phyloP scores from a whole-genome alignment of 1,284 basidiomycete genomes.

The Ceratobasidium sp. region DNA sequence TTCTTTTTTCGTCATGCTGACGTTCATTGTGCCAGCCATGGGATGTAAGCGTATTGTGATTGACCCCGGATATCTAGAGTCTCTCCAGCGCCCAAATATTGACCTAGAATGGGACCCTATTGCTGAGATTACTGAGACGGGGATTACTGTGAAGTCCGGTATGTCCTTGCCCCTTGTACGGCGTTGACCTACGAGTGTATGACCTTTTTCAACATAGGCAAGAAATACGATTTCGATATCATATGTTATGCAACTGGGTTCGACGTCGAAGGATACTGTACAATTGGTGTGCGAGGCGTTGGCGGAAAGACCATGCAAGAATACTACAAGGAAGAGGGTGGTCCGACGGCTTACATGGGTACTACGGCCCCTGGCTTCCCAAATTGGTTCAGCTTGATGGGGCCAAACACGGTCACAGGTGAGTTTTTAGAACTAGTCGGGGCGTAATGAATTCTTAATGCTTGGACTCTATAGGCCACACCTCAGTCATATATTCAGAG shows the following conservation, averaged over 20 bases:
- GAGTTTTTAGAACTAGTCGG: not conserved
- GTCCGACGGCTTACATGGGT: conserved; percentile 65
- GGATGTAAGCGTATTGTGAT: conserved; percentile 71
- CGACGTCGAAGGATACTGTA: conserved; percentile 36
- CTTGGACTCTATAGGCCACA: not conserved
- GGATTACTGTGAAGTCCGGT: conserved; percentile 61
- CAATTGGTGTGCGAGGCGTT: conserved; percentile 1
- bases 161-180: not conserved
- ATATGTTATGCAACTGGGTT: conserved; percentile 48
- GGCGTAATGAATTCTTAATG: not conserved
- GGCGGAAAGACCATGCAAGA: conserved; percentile 59
- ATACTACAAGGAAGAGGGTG: conserved; percentile 63
- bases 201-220: conserved; percentile 19
- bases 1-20: not conserved
- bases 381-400: conserved; percentile 64
- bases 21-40: conserved; percentile 39
- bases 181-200: conserved; percentile 24
- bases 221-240: conserved; percentile 45
- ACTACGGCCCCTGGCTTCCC: conserved; percentile 66
- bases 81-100: conserved; percentile 68
- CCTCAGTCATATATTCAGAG: conserved; percentile 21
- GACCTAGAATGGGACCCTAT: conserved; percentile 64
- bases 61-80: conserved; percentile 67
- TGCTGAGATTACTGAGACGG: conserved; percentile 61
- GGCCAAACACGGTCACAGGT: conserved; percentile 52